Conservation (phyloP, 2,329 filamentous ascomycete species). For the Trichocomaceae sp. region DNA sequence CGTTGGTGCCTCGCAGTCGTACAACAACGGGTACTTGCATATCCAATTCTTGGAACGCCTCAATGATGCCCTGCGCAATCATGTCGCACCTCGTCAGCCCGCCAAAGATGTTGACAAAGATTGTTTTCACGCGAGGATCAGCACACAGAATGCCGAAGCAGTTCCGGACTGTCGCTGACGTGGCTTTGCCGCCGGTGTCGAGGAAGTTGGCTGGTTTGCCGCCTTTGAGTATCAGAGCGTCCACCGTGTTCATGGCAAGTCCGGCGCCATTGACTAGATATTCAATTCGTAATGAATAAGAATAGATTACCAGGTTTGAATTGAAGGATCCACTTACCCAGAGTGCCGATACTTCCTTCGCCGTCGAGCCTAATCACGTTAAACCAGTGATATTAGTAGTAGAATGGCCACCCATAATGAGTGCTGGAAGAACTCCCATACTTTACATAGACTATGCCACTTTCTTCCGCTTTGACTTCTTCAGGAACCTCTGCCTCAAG, state of each 20-base stretch:
- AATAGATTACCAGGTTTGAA: background rate
- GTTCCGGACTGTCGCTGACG: slow-evolving; percentile 68
- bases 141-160: slow-evolving; percentile 67
- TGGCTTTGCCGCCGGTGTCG: slow-evolving; percentile 85
- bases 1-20: slow-evolving; percentile 67
- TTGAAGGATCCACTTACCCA: slow-evolving; percentile 37
- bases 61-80: slow-evolving; percentile 68
- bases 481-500: slow-evolving; percentile 46
- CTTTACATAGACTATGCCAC: slow-evolving; percentile 74
- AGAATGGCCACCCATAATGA: background rate
- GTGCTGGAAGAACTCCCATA: slow-evolving; percentile 24
- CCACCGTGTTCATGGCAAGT: slow-evolving; percentile 84
- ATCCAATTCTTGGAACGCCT: slow-evolving; percentile 64
- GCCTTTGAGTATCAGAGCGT: slow-evolving; percentile 63
- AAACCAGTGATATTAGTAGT: slow-evolving; percentile 9
- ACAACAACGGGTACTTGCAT: slow-evolving; percentile 70
- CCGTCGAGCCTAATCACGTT: slow-evolving; percentile 33
- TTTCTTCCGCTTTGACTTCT: slow-evolving; percentile 57
- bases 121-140: slow-evolving; percentile 64
- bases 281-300: background rate
- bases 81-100: slow-evolving; percentile 69
- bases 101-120: slow-evolving; percentile 67
- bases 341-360: slow-evolving; percentile 63
- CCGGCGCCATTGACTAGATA: slow-evolving; percentile 79
- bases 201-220: slow-evolving; percentile 75